Evolutionary conservation across 805 yeast species (phyloP).

Genomic region (Candida verbasci): DNA sequence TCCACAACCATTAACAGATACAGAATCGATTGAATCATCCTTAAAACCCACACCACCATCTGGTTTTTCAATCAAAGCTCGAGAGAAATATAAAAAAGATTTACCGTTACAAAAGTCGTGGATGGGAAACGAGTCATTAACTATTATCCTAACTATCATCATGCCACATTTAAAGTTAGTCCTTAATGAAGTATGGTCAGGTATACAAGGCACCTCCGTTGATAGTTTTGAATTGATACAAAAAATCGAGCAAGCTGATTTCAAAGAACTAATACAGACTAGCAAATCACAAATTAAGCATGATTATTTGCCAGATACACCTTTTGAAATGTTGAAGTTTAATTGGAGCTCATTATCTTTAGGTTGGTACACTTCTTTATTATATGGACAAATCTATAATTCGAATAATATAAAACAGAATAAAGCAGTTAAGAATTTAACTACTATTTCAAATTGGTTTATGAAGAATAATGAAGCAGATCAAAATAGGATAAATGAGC

Average conservation of each 20-base stretch:
- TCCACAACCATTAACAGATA: not conserved
- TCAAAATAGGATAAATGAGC: conserved; percentile 12
- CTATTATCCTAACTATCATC: conserved; percentile 35
- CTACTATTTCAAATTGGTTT: conserved; percentile 36
- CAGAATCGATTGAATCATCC: conserved; percentile 31
- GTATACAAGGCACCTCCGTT: conserved; percentile 13
- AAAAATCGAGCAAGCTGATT: conserved; percentile 37
- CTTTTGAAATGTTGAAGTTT: conserved; percentile 45
- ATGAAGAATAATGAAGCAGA: conserved; percentile 14
- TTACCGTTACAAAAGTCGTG: conserved; percentile 48
- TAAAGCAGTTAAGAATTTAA: conserved; percentile 34
- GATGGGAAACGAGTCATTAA: conserved; percentile 53
- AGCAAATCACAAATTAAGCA: conserved; percentile 26
- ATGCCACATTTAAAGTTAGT: conserved; percentile 32
- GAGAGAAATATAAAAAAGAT: conserved; percentile 48
- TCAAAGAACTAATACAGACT: conserved; percentile 16
- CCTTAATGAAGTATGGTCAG: conserved; percentile 22
- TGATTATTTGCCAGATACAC: conserved; percentile 42
- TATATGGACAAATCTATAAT: conserved; percentile 56
- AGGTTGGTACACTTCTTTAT: conserved; percentile 71
- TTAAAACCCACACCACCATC: conserved; percentile 49
- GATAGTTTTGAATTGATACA: conserved; percentile 31
- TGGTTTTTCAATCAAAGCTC: conserved; percentile 59
- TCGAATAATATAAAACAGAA: conserved; percentile 36
- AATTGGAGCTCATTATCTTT: conserved; percentile 60